Base-by-base conservation (phyloP, 176 grass and related monocot genomes). In the Pharus latifolius region DNA sequence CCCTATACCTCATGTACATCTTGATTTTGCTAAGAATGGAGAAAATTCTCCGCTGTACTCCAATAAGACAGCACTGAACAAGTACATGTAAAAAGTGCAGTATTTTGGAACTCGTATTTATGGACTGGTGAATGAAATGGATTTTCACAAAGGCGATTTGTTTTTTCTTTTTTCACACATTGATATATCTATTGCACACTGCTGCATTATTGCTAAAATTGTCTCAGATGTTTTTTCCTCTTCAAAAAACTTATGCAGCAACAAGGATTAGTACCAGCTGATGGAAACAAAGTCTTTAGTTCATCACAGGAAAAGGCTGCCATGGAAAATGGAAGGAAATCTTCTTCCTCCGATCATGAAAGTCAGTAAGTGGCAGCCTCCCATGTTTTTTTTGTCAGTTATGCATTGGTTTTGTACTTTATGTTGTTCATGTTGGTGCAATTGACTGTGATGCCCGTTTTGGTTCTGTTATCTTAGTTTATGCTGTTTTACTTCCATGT, bases 301-400 rank as follows among this genome's bases (percentile, higher is more conserved):
- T 73, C 74, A 64, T 58, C 78, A 2, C 86, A 79, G 44, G 69
- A 81, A 77, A 89, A 80, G 38, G 49, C 27, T 75, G 50, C 4
- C 25, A 14, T 49, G 24, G 89, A 92, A 84, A 87, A 87, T 88
- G 89, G 83, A 81, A 83, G 86, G 54, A 79, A 68, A 71, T 88
- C 72, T 63, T 92, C 86, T 28, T 97, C 86, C 35, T 97, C 94
- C 65, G 94, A 92, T 47, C 83, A 51, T 16, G 94, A 92, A 63
- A 97, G 89, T 40, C 89, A 84, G 94, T 97, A 92, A 87, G 85
- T 85, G 63, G 24, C 69, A 67, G 60, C 29, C 32, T 81, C 49
- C 30, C 59, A 70, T 37, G 35, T 57, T 75, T 68, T n/a, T 66
- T 56, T 44, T 80, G 15, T 48, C 40, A 50, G 42, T 65, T 79